Base-by-base conservation (phyloP, 176 grass and related monocot species). In the Cenchrus purpureus region DNA sequence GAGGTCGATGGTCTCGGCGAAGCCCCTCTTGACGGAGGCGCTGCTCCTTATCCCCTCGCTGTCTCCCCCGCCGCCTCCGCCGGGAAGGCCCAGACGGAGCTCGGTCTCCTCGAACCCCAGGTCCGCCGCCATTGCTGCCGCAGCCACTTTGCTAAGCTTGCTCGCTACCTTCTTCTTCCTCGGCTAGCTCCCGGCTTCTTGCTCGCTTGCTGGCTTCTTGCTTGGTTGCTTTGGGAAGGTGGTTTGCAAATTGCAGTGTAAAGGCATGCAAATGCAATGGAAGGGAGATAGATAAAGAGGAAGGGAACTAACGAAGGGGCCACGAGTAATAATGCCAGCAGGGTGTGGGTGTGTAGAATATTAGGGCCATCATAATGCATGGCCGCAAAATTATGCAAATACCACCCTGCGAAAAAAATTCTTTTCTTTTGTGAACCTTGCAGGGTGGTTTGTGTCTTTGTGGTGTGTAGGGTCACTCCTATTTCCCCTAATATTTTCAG, bases 51-150 rank as follows among this genome's bases (percentile, higher is more conserved):
- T 0, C 40, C 55, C 73, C 57, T 68, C 77, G 0, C 79, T 83
- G 2, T 73, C 89, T 1, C 46, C 55, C 0, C 40, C 82, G 1
- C 44, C 76, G 3, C 68, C 66, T 0, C 77, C 45, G 45, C 95
- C 90, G 20, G 93, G 96, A 43, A 95, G 79, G 59, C 96, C 96
- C 76, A 98, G 96, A n/a, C 96, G 92, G 71, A 98, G 93, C 91
- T 98, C 96, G 31, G 96, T 98, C 87, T 66, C 93, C 63, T 94
- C 87, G 77, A 98, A 87, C 64, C 83, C 85, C 80, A 93, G 87
- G 64, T 83, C 87, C 67, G 84, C 73, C 50, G 84, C 83, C 94
- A 89, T 90, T 79, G 71, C 65, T 64, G 70, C 65, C 72, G 79
- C 71, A 8, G 43, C 19, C 67, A 54, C 63, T 29, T 80, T 1